Percentiles rank a stretch among this genome's conserved stretches.
Conservation (phyloP, 352 stramenopile species). For the Phytophthora multivora region DNA sequence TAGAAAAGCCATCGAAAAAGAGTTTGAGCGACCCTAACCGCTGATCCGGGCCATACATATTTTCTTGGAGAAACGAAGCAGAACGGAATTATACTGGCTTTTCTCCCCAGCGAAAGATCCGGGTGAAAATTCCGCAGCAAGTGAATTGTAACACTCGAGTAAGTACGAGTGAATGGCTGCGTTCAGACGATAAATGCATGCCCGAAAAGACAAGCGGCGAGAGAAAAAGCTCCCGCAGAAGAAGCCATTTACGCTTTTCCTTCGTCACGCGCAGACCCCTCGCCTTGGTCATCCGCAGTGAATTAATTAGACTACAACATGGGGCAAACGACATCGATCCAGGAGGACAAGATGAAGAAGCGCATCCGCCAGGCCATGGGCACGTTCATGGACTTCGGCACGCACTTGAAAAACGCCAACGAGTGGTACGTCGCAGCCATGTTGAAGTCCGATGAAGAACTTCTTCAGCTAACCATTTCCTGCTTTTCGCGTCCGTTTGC, state of each 20-base stretch:
- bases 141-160: not conserved
- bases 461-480: constrained; percentile 1
- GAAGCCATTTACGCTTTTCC: constrained; percentile 39
- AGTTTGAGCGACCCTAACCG: constrained; percentile 2
- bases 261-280: not conserved
- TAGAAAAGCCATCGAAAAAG: constrained; percentile 9
- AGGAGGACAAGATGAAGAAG: constrained; percentile 80
- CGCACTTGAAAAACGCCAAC: constrained; percentile 76
- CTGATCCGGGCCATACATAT: constrained; percentile 7
- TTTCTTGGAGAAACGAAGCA: constrained; percentile 29
- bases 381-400: constrained; percentile 72
- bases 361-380: constrained; percentile 70
- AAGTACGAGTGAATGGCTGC: too few relatives aligned
- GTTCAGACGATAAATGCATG: constrained; percentile 1
- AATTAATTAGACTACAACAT: constrained; percentile 32
- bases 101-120: constrained; percentile 19
- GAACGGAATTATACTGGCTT: not conserved
- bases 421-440: constrained; percentile 55
- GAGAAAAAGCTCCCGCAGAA: constrained; percentile 3
- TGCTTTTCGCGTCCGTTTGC: constrained; percentile 5
- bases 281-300: not conserved
- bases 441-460: constrained; percentile 19
- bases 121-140: constrained; percentile 13
- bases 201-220: constrained; percentile 8
- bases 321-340: constrained; percentile 69